A percentile compares a stretch with the other conserved stretches of the same genome.
phyloP scores from a whole-genome alignment of 2,329 filamentous ascomycete species.

The Aspergillus costaricaensis region DNA sequence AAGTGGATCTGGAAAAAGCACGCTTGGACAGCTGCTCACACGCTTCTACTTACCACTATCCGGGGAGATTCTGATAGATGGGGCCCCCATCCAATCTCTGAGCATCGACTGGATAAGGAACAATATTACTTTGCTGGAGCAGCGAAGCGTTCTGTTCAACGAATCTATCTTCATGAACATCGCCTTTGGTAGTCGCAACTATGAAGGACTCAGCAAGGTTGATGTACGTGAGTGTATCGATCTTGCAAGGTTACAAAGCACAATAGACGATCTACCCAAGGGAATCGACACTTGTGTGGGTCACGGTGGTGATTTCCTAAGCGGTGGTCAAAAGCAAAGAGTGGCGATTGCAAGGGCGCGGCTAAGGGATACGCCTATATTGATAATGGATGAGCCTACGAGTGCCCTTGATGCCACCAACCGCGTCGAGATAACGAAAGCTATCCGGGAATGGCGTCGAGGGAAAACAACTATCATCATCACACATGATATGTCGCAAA shows the following conservation, averaged over 20 bases:
- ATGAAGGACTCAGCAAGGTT: conserved; percentile 51
- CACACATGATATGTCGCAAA: conserved; percentile 83
- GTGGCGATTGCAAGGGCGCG: conserved; percentile 77
- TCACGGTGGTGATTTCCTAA: conserved; percentile 68
- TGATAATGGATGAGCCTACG: conserved; percentile 87
- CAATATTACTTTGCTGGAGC: conserved; percentile 80
- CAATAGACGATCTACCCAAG: conserved; percentile 65
- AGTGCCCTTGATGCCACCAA: conserved; percentile 80
- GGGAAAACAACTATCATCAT: conserved; percentile 90
- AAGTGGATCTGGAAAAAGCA: conserved; percentile 93
- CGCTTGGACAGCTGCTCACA: conserved; percentile 75
- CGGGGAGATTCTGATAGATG: conserved; percentile 72
- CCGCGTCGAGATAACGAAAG: conserved; percentile 68
- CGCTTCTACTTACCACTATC: conserved; percentile 70
- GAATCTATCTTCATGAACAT: conserved; percentile 79
- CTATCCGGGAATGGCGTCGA: conserved; percentile 73
- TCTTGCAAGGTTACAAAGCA: conserved; percentile 68
- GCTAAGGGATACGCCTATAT: conserved; percentile 73
- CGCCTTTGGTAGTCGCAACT: conserved; percentile 63
- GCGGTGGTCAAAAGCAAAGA: conserved; percentile 82
- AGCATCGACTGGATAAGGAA: conserved; percentile 71
- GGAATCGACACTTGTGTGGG: conserved; percentile 74
- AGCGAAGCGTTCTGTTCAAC: conserved; percentile 77
- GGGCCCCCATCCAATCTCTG: conserved; percentile 60
- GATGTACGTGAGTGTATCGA: conserved; percentile 65